Percentiles rank a stretch among this genome's conserved stretches.
These are phyloP conservation scores for Xylaria nigripes DNA, from an alignment of 495 filamentous ascomycete genomes.

Conservation along the genomic window DNA sequence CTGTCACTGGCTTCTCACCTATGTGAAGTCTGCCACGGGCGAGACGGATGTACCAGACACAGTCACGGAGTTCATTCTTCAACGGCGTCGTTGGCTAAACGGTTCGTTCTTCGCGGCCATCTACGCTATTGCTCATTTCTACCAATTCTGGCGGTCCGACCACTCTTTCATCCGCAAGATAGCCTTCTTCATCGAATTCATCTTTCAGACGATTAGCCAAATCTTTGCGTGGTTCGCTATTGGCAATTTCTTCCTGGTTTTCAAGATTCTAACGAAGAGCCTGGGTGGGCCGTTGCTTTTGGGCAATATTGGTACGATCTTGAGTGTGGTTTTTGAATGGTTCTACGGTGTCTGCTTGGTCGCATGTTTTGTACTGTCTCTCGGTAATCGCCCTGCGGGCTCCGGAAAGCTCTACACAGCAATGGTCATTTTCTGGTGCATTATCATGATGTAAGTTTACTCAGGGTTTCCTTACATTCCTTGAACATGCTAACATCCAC, in stretches of 20 bases:
- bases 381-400: constrained; percentile 94
- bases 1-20: constrained; percentile 92
- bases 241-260: constrained; percentile 99
- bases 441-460: constrained; percentile 73
- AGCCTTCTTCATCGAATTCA: constrained; percentile 83
- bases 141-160: constrained; percentile 85
- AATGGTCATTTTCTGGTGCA: constrained; percentile 94
- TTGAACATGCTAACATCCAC: constrained; percentile 12
- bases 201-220: constrained; percentile 92
- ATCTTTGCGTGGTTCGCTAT: constrained; percentile 99
- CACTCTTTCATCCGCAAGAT: constrained; percentile 83
- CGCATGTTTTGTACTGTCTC: constrained; percentile 87
- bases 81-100: constrained; percentile 96
- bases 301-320: constrained; percentile 62
- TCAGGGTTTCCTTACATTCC: background rate
- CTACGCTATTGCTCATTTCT: constrained; percentile 89
- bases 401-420: constrained; percentile 90
- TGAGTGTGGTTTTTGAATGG: constrained; percentile 93
- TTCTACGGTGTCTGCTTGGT: constrained; percentile 85
- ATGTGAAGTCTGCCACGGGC: constrained; percentile 92
- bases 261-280: constrained; percentile 89
- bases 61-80: constrained; percentile 91
- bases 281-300: constrained; percentile 60
- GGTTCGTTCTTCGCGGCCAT: constrained; percentile 97
- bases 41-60: constrained; percentile 97